These are phyloP conservation scores for Adansonia grandidieri DNA, from an alignment of 441 rosid genomes.

Conservation along the genomic window DNA sequence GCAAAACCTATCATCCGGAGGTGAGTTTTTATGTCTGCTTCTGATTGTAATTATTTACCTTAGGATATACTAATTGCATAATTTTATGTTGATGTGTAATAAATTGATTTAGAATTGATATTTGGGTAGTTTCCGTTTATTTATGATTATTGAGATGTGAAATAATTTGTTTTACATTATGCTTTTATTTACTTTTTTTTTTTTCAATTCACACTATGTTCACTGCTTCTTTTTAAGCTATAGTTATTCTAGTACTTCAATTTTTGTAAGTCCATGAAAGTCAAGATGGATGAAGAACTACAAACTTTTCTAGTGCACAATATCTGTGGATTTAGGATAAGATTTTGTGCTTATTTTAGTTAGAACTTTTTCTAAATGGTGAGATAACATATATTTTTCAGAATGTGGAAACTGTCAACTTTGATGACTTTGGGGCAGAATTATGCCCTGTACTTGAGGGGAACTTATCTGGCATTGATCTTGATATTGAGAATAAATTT, in stretches of 20 bases:
- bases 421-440: constrained; percentile 58
- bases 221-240: background rate
- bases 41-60: background rate
- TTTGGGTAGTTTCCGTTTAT: background rate
- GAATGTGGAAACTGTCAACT: constrained; percentile 39
- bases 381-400: constrained; percentile 28
- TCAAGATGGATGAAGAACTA: background rate
- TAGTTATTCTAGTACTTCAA: background rate
- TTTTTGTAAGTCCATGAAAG: background rate
- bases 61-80: constrained; percentile 2
- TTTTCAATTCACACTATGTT: background rate
- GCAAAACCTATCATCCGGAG: constrained; percentile 26
- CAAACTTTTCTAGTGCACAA: background rate
- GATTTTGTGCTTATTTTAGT: background rate
- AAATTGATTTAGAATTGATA: constrained; percentile 10
- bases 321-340: background rate
- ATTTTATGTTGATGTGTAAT: background rate
- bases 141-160: background rate
- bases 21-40: constrained; percentile 26
- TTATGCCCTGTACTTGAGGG: constrained; percentile 40
- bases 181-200: background rate
- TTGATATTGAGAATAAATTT: constrained; percentile 28
- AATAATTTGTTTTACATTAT: background rate
- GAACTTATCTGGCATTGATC: constrained; percentile 26
- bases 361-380: background rate